Base-by-base conservation (phyloP, 371 early-diverging fungal genomes). In the Circinella umbellata region DNA sequence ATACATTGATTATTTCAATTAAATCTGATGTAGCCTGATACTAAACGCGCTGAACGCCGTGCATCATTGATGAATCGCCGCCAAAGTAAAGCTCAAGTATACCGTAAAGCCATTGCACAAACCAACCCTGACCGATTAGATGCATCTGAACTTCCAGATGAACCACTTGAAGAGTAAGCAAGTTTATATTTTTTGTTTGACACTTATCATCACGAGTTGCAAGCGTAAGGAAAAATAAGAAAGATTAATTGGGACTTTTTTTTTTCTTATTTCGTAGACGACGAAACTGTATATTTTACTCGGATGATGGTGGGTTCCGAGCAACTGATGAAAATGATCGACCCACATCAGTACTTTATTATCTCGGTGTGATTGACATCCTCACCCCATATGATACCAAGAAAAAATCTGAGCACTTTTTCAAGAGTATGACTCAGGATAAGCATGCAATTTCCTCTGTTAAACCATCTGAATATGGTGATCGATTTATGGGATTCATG, bases 331-430 rank as follows among this genome's bases (percentile, higher is more conserved):
- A 86, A 55, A 61, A 77, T 36, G 87, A 95, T 78, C 74, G 83
- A 39, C 82, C 87, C 3, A 78, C 88, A 6, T 79, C 89, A 59
- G 85, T 90, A 59, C 81, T 98, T 8, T 98, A 98, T 82, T 97
- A 93, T 74, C 73, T 98, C 47, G 98, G 98, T 6, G 89, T 98
- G 63, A 98, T 99, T 64, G 99, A 99, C 73, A 97, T 98, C 54
- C 84, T 99, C 64, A 99, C 99, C 20, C 92, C 93, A 1, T 99
- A 97, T 80, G 92, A 92, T 72, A 79, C 86, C 54, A 77, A 84
- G 57, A 99, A 99, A 80, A 91, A 90, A 71, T 55, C 91, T 34
- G 99, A 99, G 74, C 93, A 93, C 69, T 79, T 90, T 27, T 93
- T 90, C 85, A 99, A 97, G 80, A 83, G 92, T 17, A 62, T 97